Evolutionary conservation across 2,329 filamentous ascomycete species (phyloP).

Genomic region (Pseudopithomyces maydicus): DNA sequence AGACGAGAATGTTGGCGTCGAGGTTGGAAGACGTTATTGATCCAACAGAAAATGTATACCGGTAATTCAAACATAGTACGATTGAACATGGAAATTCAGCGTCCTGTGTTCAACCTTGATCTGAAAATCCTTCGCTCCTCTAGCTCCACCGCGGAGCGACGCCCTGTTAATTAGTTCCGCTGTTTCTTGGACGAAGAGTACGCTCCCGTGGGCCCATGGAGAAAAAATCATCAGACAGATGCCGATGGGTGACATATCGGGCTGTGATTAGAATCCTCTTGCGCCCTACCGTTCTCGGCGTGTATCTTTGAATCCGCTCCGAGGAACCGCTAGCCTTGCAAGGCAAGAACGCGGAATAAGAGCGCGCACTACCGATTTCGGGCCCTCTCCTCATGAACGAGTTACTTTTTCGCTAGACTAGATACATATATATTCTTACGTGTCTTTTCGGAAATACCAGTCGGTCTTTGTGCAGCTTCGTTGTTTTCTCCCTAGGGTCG

Average conservation of each 20-base stretch:
- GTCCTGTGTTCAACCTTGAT: no score
- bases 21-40: constrained; percentile 43
- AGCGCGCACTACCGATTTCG: constrained; percentile 7
- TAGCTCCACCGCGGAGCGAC: no score
- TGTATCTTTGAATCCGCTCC: background rate
- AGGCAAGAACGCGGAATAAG: background rate
- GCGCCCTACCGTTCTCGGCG: background rate
- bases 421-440: no score
- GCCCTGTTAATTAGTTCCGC: no score
- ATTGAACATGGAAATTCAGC: no score
- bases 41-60: background rate
- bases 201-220: no score
- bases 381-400: background rate
- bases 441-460: background rate
- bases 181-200: no score
- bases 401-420: no score
- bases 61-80: background rate
- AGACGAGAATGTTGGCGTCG: constrained; percentile 44
- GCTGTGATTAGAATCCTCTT: background rate
- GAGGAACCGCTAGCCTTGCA: background rate
- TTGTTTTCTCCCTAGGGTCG: background rate
- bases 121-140: no score
- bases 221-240: no score
- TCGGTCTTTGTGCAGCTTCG: background rate
- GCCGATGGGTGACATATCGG: background rate